Evolutionary conservation across 768 basidiomycete genomes (phyloP), one percentile per base, ranked within the genome.

Genomic region (Russula emetica): DNA sequence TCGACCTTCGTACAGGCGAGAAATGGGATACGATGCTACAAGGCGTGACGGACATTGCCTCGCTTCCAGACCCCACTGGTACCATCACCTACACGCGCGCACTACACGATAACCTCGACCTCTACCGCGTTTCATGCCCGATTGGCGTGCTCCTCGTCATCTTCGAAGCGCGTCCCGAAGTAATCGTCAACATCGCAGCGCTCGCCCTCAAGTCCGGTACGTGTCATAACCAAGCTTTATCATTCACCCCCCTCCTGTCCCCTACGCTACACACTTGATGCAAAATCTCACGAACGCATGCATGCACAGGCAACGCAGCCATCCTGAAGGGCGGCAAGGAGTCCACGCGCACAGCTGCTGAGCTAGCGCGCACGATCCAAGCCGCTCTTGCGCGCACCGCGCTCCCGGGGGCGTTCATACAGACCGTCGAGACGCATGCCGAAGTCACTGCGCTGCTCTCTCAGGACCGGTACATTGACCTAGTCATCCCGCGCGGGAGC

Each of bases 321-420:
- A 98, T 99, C 62, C 77, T 98, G 34, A 98, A 99, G 76, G 96
- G 97, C 11, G 97, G 97, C 7, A 98, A 96, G 73, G 97, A 99
- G 73, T 98, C 96, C 5, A 83, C 83, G 54, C 78, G 85, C 61
- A 97, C 97, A 1, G 83, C 93, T 3, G 74, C 79, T 5, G 77
- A 94, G 30, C 83, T 99, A 38, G 84, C 93, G 2, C 77, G 83
- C 66, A 85, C 92, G 52, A 98, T 98, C 69, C 84, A 89, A 18
- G 74, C 80, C 14, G 94, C 92, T 1, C 78, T 98, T 30, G 76
- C 83, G 2, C 83, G 82, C 53, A 92, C 94, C 0, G 75, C 83
- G 2, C 78, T 98, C 5, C 91, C 93, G 0, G 77, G 77, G 11
- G 83, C 87, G 4, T 97, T 94, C 74, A 86, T 99, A 63, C 97